Percentiles rank a stretch among this genome's conserved stretches.
These are phyloP conservation scores for Sclerotinia borealis DNA, from an alignment of 2,329 filamentous ascomycete species.

Conservation along the genomic window DNA sequence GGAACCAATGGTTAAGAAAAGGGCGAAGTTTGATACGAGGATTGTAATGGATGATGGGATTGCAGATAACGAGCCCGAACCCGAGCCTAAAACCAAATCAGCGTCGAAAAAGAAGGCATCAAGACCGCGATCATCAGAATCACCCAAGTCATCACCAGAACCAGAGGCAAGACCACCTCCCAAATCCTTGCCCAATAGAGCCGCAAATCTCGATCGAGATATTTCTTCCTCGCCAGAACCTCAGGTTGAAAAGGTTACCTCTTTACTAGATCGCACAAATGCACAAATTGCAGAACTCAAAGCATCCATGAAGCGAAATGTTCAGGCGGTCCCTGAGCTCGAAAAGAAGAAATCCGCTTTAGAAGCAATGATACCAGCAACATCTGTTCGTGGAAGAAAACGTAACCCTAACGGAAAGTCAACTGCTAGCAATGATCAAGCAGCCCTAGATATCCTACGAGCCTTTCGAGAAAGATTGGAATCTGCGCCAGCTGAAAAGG, in stretches of 20 bases:
- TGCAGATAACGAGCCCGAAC: constrained; percentile 28
- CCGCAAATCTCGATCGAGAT: constrained; percentile 32
- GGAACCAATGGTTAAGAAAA: constrained; percentile 59
- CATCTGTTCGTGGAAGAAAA: constrained; percentile 65
- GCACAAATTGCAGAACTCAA: constrained; percentile 77
- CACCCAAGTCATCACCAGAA: constrained; percentile 36
- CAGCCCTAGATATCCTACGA: constrained; percentile 64
- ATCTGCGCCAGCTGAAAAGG: constrained; percentile 39
- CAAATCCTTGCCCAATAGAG: constrained; percentile 25
- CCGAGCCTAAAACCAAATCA: constrained; percentile 26
- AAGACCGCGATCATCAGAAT: constrained; percentile 33
- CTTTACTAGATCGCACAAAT: constrained; percentile 62
- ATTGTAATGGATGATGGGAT: constrained; percentile 59
- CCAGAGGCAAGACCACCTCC: constrained; percentile 28
- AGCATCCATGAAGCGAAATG: constrained; percentile 69
- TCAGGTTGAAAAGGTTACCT: constrained; percentile 34
- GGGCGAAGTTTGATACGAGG: constrained; percentile 71
- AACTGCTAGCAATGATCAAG: constrained; percentile 51
- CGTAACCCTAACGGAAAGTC: constrained; percentile 53
- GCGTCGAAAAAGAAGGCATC: constrained; percentile 30
- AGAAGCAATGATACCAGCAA: constrained; percentile 68
- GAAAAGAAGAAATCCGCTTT: constrained; percentile 61
- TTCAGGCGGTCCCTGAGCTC: constrained; percentile 43
- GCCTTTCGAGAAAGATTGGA: constrained; percentile 77
- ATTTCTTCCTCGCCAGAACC: constrained; percentile 35